Base-by-base conservation (phyloP, 805 yeast genomes). In the Kuraishia ogatae region DNA sequence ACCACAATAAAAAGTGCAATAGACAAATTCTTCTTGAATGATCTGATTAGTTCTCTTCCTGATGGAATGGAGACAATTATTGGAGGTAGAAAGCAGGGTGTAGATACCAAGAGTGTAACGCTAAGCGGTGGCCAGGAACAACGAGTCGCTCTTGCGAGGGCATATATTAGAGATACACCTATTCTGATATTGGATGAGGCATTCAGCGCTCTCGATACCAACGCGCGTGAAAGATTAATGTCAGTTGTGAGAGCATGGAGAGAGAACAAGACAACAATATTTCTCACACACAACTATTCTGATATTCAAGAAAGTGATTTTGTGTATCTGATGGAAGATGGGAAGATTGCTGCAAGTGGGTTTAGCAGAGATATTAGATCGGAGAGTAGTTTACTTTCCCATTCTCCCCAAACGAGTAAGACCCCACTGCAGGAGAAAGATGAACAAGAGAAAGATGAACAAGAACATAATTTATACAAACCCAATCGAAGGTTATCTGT, bases 121-220 rank as follows among this genome's bases (percentile, higher is more conserved):
- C 70, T 93, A 8, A 89, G 97, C 59, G 98, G 98, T 3, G 99
- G 99, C 0, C 97, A 94, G 66, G 80, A 77, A 55, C 99, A 94
- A 68, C 74, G 92, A 58, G 74, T 94, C 2, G 87, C 93, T 0
- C 63, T 94, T 28, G 97, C 98, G 0, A 76, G 97, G 54, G 97
- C 97, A 0, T 76, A 75, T 55, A 56, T 91, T 2, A 75, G 89
- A 58, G 79, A 94, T 62, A 69, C 96, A 0, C 89, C 92, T 0
- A 77, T 94, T 4, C 69, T 93, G 57, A 78, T 94, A 2, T 71
- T 92, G 26, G 99, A 94, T 70, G 99, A 94, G 66, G 80, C 94
- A 2, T 71, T 89, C 1, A 85, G 94, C 52, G 97, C 97, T 0
- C 69, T 94, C 55, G 97, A 94, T 65, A 65, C 70, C 1, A 62